These are phyloP conservation scores for Termitomyces bulborhizus DNA, from an alignment of 768 basidiomycete genomes.

Conservation along the genomic window DNA sequence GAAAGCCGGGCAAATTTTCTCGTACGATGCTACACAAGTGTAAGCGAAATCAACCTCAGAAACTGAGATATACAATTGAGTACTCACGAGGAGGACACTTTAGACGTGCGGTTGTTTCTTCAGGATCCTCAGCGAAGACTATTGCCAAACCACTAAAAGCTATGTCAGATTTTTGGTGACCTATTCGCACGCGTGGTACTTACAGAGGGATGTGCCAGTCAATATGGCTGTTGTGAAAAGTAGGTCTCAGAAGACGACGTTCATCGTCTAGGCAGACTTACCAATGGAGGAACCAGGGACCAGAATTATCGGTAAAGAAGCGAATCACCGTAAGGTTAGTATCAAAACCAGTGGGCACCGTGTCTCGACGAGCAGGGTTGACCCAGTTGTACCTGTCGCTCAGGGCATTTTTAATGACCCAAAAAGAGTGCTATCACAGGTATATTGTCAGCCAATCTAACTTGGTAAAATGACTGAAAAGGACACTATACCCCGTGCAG, in stretches of 20 bases:
- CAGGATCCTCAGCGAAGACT: slow-evolving; percentile 26
- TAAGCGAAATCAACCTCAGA: neutral
- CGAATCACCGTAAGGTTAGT: slow-evolving; percentile 1
- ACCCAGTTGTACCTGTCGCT: slow-evolving; percentile 3
- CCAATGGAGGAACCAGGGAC: slow-evolving; percentile 5
- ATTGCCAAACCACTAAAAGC: slow-evolving; percentile 20
- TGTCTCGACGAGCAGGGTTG: slow-evolving; percentile 1
- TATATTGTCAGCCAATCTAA: neutral
- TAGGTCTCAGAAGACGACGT: neutral
- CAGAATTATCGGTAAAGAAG: slow-evolving; percentile 5
- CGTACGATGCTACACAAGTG: neutral
- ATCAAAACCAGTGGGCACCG: neutral
- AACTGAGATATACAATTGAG: neutral
- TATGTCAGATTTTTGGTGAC: neutral
- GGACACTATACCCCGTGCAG: neutral
- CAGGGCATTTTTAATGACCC: slow-evolving; percentile 3
- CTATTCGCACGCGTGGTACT: neutral
- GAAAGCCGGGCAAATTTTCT: neutral
- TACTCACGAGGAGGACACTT: slow-evolving; percentile 2
- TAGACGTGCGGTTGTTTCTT: neutral
- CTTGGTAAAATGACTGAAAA: neutral
- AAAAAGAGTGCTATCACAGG: neutral
- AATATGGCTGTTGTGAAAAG: neutral
- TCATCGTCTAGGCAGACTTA: neutral
- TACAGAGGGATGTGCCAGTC: slow-evolving; percentile 8